Percentiles rank a stretch among this genome's conserved stretches.
These are phyloP conservation scores for Apiotrichum veenhuisii DNA, from an alignment of 1,284 basidiomycete species.

Conservation along the genomic window DNA sequence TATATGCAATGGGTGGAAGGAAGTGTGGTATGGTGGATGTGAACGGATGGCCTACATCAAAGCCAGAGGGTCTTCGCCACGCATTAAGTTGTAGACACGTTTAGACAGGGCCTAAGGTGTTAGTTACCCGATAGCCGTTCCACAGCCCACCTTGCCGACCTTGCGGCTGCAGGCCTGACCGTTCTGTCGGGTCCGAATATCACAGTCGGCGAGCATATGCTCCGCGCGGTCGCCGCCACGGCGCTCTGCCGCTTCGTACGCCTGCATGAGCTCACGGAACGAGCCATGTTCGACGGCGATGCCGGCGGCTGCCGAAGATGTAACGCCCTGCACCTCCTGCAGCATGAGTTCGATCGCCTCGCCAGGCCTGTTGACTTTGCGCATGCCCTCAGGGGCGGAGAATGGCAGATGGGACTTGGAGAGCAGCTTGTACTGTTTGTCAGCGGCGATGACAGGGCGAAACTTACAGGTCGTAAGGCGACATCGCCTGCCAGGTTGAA, in stretches of 20 bases:
- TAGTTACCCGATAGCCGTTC: neutral
- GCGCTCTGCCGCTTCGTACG: slow-evolving; percentile 39
- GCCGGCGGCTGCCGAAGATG: slow-evolving; percentile 36
- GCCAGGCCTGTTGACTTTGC: slow-evolving; percentile 20
- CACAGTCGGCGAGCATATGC: slow-evolving; percentile 35
- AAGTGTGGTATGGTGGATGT: neutral
- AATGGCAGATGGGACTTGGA: slow-evolving; percentile 47
- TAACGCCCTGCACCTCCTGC: slow-evolving; percentile 47
- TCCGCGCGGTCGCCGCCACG: slow-evolving; percentile 22
- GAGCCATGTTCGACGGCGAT: slow-evolving; percentile 33
- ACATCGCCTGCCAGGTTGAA: slow-evolving; percentile 47
- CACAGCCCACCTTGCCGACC: slow-evolving; percentile 35
- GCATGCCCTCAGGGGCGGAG: slow-evolving; percentile 31
- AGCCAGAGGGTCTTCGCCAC: slow-evolving; percentile 38
- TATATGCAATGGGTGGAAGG: neutral
- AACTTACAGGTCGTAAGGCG: slow-evolving; percentile 45
- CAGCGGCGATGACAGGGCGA: neutral
- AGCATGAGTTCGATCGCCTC: slow-evolving; percentile 46
- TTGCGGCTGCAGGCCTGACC: slow-evolving; percentile 32
- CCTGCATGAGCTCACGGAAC: slow-evolving; percentile 41
- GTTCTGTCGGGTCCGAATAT: slow-evolving; percentile 32
- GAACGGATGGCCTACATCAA: slow-evolving; percentile 19
- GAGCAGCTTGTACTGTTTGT: slow-evolving; percentile 40
- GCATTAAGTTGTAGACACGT: slow-evolving; percentile 35
- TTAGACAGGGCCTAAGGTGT: slow-evolving; percentile 31